These are phyloP conservation scores for Diaporthe sp. DNA, from an alignment of 2,329 filamentous ascomycete species.

Conservation along the genomic window DNA sequence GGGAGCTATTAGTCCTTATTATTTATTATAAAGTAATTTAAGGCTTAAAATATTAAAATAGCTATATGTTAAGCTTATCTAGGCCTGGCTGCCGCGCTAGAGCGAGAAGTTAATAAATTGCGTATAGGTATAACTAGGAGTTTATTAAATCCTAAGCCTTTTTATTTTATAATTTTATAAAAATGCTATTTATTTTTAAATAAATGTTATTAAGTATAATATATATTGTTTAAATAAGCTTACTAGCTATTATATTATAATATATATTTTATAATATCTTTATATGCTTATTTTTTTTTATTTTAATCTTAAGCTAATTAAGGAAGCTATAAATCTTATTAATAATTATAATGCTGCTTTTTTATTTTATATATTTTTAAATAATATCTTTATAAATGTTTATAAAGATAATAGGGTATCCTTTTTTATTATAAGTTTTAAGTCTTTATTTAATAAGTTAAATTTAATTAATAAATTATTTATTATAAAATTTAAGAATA, in stretches of 20 bases:
- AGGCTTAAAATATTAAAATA: no score
- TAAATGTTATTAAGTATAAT: neutral
- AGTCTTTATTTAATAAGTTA: neutral
- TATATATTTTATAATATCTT: neutral
- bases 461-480: neutral
- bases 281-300: neutral
- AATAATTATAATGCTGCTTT: neutral
- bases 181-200: neutral
- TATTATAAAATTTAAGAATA: neutral
- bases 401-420: neutral
- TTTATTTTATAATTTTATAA: neutral
- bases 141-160: neutral
- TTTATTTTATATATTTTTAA: no score
- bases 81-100: no score
- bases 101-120: neutral
- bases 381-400: neutral
- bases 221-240: neutral
- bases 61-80: no score
- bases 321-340: neutral
- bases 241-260: neutral
- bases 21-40: no score
- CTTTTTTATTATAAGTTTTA: neutral
- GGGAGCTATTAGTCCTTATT: no score
- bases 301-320: neutral
- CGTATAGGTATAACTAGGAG: neutral